phyloP scores from a whole-genome alignment of 768 basidiomycete species.

The Phanerochaete carnosa region DNA sequence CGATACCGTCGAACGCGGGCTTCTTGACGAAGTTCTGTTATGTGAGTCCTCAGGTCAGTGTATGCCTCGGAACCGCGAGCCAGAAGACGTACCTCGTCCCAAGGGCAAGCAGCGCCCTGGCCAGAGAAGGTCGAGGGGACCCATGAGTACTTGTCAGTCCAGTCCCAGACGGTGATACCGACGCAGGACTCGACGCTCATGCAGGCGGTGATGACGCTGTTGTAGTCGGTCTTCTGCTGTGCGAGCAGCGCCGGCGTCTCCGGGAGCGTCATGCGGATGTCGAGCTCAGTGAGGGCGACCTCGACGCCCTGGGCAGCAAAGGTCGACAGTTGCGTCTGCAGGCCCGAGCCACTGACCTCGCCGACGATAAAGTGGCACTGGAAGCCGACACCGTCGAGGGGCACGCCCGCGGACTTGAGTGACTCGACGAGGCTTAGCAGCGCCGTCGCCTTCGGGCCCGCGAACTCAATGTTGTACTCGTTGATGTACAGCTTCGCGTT shows the following conservation, averaged over 20 bases:
- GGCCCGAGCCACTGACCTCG: constrained; percentile 37
- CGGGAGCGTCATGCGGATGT: constrained; percentile 59
- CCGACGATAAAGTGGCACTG: constrained; percentile 62
- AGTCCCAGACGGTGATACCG: constrained; percentile 40
- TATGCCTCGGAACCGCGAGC: too few relatives aligned
- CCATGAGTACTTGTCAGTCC: constrained; percentile 39
- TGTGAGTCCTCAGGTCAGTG: background rate
- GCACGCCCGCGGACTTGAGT: constrained; percentile 43
- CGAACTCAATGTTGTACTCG: constrained; percentile 33
- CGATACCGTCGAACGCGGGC: constrained; percentile 25
- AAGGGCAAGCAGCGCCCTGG: constrained; percentile 30
- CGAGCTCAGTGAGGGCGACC: constrained; percentile 66
- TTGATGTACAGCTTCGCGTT: constrained; percentile 53
- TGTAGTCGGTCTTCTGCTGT: constrained; percentile 58
- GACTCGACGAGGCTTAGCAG: constrained; percentile 50
- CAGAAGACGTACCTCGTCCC: constrained; percentile 23
- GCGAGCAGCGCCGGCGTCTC: constrained; percentile 43
- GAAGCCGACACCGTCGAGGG: constrained; percentile 61
- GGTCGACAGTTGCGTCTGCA: constrained; percentile 44
- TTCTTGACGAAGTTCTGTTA: constrained; percentile 22
- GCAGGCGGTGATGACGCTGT: constrained; percentile 53
- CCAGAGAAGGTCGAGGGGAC: constrained; percentile 30
- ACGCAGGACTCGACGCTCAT: constrained; percentile 34
- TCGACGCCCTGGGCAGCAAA: constrained; percentile 61
- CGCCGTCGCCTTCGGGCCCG: constrained; percentile 51